Percentiles rank a stretch among this genome's conserved stretches.
phyloP scores from a whole-genome alignment of 2,329 filamentous ascomycete genomes.

The Ophioceras dolichostomum region DNA sequence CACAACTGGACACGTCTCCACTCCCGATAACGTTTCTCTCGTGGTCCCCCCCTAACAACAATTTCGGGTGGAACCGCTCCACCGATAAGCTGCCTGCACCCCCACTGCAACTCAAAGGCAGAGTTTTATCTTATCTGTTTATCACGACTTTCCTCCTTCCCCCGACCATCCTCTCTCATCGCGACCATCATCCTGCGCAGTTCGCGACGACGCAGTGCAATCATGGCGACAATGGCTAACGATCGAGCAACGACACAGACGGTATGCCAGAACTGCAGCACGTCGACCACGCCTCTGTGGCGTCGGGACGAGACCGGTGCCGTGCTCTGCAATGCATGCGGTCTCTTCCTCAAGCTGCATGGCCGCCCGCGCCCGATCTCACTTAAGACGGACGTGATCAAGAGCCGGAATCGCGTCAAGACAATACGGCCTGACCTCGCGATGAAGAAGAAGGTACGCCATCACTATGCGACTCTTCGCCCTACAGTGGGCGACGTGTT shows the following conservation, averaged over 20 bases:
- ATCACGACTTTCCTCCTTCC: background rate
- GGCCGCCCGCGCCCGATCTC: slow-evolving; percentile 87
- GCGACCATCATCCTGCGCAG: slow-evolving; percentile 8
- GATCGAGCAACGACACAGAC: slow-evolving; percentile 63
- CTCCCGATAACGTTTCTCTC: too few relatives aligned
- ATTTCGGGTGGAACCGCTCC: too few relatives aligned
- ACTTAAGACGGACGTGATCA: slow-evolving; percentile 98
- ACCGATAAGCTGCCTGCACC: too few relatives aligned
- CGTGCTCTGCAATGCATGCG: slow-evolving; percentile 96
- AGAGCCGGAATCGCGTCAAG: slow-evolving; percentile 97
- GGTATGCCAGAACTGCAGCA: slow-evolving; percentile 91
- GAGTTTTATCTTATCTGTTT: slow-evolving; percentile 2
- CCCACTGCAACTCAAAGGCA: too few relatives aligned
- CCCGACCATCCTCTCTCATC: background rate
- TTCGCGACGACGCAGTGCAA: slow-evolving; percentile 16
- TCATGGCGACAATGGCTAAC: slow-evolving; percentile 40
- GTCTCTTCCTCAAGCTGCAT: slow-evolving; percentile 93
- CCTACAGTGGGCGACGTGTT: background rate
- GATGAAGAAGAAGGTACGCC: slow-evolving; percentile 69
- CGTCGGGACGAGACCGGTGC: slow-evolving; percentile 91
- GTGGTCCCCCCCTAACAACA: too few relatives aligned
- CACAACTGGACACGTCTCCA: too few relatives aligned
- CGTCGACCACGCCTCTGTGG: slow-evolving; percentile 93
- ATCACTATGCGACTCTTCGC: background rate
- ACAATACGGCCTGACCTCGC: slow-evolving; percentile 57